Conservation (phyloP, 1,284 basidiomycete species). For the Schizophyllum commune region DNA sequence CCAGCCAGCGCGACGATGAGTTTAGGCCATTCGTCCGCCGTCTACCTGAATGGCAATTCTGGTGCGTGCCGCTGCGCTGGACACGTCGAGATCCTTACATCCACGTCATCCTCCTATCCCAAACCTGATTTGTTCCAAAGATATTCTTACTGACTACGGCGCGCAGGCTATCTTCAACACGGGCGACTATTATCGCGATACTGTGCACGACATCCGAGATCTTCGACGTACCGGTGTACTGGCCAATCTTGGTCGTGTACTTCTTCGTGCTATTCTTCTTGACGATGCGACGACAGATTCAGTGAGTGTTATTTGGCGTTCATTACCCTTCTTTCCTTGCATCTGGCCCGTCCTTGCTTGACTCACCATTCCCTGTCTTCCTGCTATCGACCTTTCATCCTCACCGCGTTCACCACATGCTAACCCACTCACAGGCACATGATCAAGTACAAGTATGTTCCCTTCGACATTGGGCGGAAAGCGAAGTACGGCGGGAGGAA, state of each 20-base stretch:
- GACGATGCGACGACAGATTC: slow-evolving; percentile 91
- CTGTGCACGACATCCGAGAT: slow-evolving; percentile 72
- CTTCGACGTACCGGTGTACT: slow-evolving; percentile 96
- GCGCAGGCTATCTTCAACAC: slow-evolving; percentile 82
- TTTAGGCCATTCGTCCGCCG: slow-evolving; percentile 95
- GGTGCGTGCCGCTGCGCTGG: slow-evolving; percentile 43
- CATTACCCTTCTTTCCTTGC: background rate
- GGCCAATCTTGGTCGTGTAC: slow-evolving; percentile 27
- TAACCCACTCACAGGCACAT: slow-evolving; percentile 64
- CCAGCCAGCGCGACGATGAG: slow-evolving; percentile 77
- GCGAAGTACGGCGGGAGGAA: slow-evolving; percentile 51
- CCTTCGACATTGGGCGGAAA: slow-evolving; percentile 89
- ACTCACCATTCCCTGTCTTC: background rate
- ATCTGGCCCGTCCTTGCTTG: background rate
- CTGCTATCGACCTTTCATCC: background rate
- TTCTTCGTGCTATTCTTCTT: slow-evolving; percentile 26
- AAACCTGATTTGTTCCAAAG: slow-evolving; percentile 33
- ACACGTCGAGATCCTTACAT: background rate
- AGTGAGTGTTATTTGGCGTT: slow-evolving; percentile 47
- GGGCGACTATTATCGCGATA: slow-evolving; percentile 78
- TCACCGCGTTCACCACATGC: background rate
- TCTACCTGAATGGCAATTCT: slow-evolving; percentile 94
- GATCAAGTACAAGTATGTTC: slow-evolving; percentile 96
- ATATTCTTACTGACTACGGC: slow-evolving; percentile 10
- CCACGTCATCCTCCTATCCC: slow-evolving; percentile 21